Evolutionary conservation across 495 filamentous ascomycete species (phyloP), one percentile per base, ranked within the genome.

Genomic region (Penicillium coprophilum): DNA sequence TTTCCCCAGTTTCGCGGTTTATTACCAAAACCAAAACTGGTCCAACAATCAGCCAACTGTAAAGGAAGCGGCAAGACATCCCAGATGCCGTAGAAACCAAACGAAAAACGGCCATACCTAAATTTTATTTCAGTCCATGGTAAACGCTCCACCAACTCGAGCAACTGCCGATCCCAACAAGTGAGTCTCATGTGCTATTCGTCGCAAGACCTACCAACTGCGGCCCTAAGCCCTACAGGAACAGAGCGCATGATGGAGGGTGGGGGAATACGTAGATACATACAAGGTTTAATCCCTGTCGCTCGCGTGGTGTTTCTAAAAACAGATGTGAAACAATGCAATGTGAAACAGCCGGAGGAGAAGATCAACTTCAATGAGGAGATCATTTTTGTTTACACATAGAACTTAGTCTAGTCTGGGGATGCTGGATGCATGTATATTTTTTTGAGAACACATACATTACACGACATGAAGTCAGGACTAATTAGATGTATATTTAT

Each of bases 281-380:
- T 34, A 15, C 19, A 54, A 46, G 15, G 21, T n/a, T 23, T 27
- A 50, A 44, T 56, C 43, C 49, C 50, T 47, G 49, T 49, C 43
- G n/a, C 13, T 27, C 56, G 50, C 50, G 56, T 58, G 56, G 56
- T 41, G 38, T 43, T 54, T 53, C 56, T 58, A 58, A 58, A 58
- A 58, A 54, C 50, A 58, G 56, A 36, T 34, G 17, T 32, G 17
- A 58, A 53, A 58, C 40, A 46, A 24, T 8, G 21, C 53, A 47
- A 17, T 34, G 10, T 56, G 24, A 56, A 56, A 56, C 40, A 20
- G 8, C 51, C 20, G 5, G 13, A 28, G 19, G 48, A 9, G 39
- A 53, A 27, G 17, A 44, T 43, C 27, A 21, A 13, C 30, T 2
- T 28, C 4, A 4, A 34, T 12, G 17, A 24, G 19, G 47, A 15